These are phyloP conservation scores for Brassica carinata DNA, from an alignment of 345 rosid genomes.

Conservation along the genomic window DNA sequence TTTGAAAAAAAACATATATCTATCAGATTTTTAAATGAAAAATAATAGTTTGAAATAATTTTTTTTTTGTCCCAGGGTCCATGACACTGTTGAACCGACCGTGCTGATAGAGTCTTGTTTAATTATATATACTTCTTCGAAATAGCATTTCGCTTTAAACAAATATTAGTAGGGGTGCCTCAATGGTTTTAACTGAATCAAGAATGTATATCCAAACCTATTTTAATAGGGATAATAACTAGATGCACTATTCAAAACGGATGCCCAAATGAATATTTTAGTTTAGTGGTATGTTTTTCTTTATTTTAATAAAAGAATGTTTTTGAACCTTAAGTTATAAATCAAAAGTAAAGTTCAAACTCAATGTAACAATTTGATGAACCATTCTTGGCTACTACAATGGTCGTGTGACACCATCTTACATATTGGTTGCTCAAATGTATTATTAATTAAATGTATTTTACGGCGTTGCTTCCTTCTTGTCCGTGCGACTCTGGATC, in stretches of 20 bases:
- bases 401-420: background rate
- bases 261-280: background rate
- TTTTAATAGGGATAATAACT: background rate
- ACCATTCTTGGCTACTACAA: background rate
- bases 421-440: background rate
- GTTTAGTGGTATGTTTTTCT: background rate
- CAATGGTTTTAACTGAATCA: background rate
- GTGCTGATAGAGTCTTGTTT: background rate
- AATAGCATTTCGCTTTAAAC: too few species aligned
- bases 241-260: background rate
- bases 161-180: background rate
- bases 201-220: background rate
- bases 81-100: too few species aligned
- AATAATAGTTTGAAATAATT: too few species aligned
- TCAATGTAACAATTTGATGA: conserved; percentile 3
- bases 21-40: too few species aligned
- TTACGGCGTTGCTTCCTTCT: too few species aligned
- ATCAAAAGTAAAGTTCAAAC: background rate
- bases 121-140: too few species aligned
- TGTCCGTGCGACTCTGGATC: too few species aligned
- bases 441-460: background rate
- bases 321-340: background rate
- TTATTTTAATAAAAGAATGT: background rate
- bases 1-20: too few species aligned
- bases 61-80: too few species aligned